Conservation (phyloP, 2,329 filamentous ascomycete genomes). For the Arthrobotrys pseudoclavata region DNA sequence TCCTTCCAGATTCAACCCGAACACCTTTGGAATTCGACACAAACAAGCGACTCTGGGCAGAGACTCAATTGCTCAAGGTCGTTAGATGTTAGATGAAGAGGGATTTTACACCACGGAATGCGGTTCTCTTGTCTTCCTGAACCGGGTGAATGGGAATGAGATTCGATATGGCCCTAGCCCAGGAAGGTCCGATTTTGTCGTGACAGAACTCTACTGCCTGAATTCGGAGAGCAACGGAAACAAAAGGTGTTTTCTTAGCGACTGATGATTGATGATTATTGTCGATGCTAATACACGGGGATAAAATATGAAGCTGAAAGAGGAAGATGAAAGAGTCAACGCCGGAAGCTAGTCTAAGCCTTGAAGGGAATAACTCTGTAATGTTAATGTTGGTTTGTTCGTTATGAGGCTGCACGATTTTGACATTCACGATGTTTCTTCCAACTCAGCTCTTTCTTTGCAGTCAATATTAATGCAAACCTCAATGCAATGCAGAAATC, state of each 20-base stretch:
- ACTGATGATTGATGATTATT: not conserved
- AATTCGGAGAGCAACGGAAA: not conserved
- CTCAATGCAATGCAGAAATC: slow-evolving; percentile 13
- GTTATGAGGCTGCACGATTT: slow-evolving; percentile 4
- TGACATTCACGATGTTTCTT: not conserved
- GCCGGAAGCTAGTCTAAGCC: no score
- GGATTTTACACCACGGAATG: slow-evolving; percentile 19
- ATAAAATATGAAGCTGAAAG: no score
- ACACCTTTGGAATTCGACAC: not conserved
- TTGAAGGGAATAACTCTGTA: not conserved
- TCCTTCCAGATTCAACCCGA: slow-evolving; percentile 16
- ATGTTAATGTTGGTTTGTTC: slow-evolving; percentile 7
- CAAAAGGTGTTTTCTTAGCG: not conserved
- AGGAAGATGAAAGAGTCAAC: no score
- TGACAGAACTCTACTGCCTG: not conserved
- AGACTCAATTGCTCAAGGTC: not conserved
- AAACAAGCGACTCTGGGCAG: not conserved
- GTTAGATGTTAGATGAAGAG: not conserved
- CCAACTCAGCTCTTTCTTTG: not conserved
- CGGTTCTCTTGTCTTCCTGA: slow-evolving; percentile 4
- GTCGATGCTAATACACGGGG: no score
- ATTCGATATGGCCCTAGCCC: slow-evolving; percentile 15
- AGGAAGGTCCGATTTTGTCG: slow-evolving; percentile 19
- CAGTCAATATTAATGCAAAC: not conserved
- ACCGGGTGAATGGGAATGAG: slow-evolving; percentile 32